Conservation (phyloP, 2,329 filamentous ascomycete species). For the Botrytis deweyae region DNA sequence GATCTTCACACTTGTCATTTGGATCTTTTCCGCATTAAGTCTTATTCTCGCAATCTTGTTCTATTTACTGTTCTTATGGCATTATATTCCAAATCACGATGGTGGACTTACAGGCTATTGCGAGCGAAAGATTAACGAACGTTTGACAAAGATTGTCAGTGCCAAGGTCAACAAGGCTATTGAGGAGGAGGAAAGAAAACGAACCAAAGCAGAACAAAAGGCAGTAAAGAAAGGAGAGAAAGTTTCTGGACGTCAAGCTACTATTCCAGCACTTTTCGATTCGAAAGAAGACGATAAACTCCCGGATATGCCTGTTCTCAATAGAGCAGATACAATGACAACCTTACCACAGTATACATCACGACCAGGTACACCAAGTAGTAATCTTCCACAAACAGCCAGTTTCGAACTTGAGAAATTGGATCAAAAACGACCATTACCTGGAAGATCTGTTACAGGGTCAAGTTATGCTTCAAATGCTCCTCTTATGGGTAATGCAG, state of each 20-base stretch:
- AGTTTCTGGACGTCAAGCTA: slow-evolving; percentile 57
- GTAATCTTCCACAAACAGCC: slow-evolving; percentile 41
- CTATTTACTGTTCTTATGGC: slow-evolving; percentile 87
- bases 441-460: slow-evolving; percentile 51
- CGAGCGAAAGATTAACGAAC: slow-evolving; percentile 83
- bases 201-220: slow-evolving; percentile 49
- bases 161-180: slow-evolving; percentile 86
- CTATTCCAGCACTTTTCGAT: slow-evolving; percentile 62
- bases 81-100: slow-evolving; percentile 82
- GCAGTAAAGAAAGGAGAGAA: slow-evolving; percentile 57
- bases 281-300: slow-evolving; percentile 55
- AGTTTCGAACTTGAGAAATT: slow-evolving; percentile 52
- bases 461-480: slow-evolving; percentile 64
- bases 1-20: slow-evolving; percentile 87
- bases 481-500: slow-evolving; percentile 59
- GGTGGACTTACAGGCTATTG: slow-evolving; percentile 83
- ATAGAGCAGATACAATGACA: slow-evolving; percentile 58
- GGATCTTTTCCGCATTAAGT: slow-evolving; percentile 76
- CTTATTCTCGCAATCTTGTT: slow-evolving; percentile 74
- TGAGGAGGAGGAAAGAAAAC: slow-evolving; percentile 69
- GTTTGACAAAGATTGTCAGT: slow-evolving; percentile 80
- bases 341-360: slow-evolving; percentile 65
- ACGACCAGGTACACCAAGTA: slow-evolving; percentile 53
- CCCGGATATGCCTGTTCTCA: slow-evolving; percentile 57
- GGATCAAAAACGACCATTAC: slow-evolving; percentile 52